These are phyloP conservation scores for Rhamnella rubrinervis DNA, from an alignment of 331 rosid genomes.

Conservation along the genomic window DNA sequence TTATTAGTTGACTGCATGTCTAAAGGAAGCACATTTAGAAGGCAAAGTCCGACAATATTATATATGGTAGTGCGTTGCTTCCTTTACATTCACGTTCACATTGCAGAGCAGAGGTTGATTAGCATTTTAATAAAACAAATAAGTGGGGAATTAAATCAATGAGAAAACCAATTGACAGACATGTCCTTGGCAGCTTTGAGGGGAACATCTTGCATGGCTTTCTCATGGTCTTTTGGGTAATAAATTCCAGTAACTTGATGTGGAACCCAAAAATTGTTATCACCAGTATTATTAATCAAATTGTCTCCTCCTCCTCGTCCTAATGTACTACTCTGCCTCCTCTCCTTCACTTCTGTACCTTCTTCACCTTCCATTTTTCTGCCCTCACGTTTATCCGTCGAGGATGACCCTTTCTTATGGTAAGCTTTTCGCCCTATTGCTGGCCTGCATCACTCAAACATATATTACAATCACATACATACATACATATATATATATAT, in stretches of 20 bases:
- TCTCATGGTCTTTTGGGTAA: background rate
- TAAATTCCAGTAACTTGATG: background rate
- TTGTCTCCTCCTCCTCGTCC: background rate
- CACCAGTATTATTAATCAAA: background rate
- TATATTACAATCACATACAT: background rate
- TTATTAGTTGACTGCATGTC: too few relatives aligned
- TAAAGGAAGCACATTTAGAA: too few relatives aligned
- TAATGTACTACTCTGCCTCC: background rate
- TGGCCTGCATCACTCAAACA: background rate
- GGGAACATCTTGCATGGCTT: background rate
- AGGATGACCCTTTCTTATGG: background rate
- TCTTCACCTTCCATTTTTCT: background rate
- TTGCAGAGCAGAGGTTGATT: too few relatives aligned
- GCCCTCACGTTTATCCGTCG: background rate
- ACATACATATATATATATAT: background rate
- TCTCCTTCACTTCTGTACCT: background rate
- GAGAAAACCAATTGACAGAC: background rate
- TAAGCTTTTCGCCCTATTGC: background rate
- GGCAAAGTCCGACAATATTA: too few relatives aligned
- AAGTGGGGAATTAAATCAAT: too few relatives aligned
- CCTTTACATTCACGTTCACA: too few relatives aligned
- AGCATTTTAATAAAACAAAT: too few relatives aligned
- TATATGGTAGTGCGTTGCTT: too few relatives aligned
- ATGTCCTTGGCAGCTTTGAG: background rate
- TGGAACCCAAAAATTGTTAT: background rate